Percentiles rank a stretch among this genome's conserved stretches.
These are phyloP conservation scores for Vairimorpha ceranae DNA, from an alignment of 371 early-diverging fungal genomes.

Conservation along the genomic window DNA sequence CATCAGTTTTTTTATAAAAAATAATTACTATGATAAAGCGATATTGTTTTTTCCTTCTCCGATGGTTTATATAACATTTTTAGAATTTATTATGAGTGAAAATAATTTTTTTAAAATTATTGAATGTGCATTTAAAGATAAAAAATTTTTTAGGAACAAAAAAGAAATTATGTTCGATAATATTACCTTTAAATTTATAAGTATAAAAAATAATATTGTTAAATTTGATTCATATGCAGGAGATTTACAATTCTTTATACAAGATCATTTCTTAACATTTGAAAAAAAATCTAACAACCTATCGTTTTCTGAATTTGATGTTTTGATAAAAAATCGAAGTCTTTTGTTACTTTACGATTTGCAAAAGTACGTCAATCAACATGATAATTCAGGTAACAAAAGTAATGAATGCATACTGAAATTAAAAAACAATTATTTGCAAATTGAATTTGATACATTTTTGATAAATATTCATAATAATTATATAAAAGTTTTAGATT, in stretches of 20 bases:
- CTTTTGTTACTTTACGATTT: background rate
- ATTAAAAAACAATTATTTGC: no score
- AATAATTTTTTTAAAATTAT: background rate
- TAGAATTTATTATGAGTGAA: background rate
- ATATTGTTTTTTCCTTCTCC: background rate
- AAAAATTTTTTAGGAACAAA: background rate
- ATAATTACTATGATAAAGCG: background rate
- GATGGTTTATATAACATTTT: background rate
- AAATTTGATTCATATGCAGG: background rate
- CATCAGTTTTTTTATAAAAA: background rate
- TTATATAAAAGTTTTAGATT: no score
- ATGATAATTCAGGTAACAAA: no score
- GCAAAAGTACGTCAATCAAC: no score
- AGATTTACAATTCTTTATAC: background rate
- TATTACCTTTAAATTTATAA: background rate
- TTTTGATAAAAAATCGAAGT: background rate
- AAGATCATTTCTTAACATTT: background rate
- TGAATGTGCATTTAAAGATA: background rate
- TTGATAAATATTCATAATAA: no score
- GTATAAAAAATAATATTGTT: background rate
- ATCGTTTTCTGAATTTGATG: background rate
- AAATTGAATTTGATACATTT: no score
- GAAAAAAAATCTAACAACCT: background rate
- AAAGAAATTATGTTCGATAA: background rate
- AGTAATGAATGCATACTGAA: no score